phyloP scores from a whole-genome alignment of 164 flowering plant genomes.

The Taxillus chinensis region DNA sequence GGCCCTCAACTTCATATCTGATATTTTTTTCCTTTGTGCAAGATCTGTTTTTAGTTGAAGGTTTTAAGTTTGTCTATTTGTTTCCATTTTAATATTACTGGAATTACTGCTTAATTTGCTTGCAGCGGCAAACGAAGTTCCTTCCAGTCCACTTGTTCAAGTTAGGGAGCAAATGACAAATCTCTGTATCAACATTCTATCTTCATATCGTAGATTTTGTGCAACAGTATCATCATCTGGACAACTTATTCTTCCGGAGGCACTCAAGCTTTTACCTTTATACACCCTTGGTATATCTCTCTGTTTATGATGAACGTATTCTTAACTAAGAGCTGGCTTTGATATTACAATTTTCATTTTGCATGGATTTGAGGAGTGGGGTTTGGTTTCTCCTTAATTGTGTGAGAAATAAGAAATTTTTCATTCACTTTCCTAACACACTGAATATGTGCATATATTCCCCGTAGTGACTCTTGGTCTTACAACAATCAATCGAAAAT shows the following conservation, averaged over 20 bases:
- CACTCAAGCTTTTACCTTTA: conserved; percentile 85
- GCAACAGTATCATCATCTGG: conserved; percentile 94
- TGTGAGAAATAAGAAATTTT: too few relatives aligned
- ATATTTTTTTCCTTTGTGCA: too few relatives aligned
- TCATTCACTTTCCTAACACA: too few relatives aligned
- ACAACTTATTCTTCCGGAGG: conserved; percentile 95
- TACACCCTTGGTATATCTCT: conserved; percentile 66
- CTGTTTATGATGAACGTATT: neutral
- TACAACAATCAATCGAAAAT: too few relatives aligned
- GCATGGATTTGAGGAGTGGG: too few relatives aligned
- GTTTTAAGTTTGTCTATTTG: too few relatives aligned
- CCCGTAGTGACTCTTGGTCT: too few relatives aligned
- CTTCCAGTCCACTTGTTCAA: conserved; percentile 51
- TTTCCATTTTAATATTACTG: neutral
- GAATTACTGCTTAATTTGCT: neutral
- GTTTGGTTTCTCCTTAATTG: too few relatives aligned
- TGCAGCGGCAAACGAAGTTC: conserved; percentile 74
- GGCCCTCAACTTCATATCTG: neutral
- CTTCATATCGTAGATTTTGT: conserved; percentile 87
- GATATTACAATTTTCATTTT: too few relatives aligned
- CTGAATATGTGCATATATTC: too few relatives aligned
- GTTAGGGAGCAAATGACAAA: conserved; percentile 70
- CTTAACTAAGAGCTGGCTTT: too few relatives aligned
- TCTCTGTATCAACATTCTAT: conserved; percentile 59
- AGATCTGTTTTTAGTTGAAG: too few relatives aligned